A percentile compares a stretch with the other conserved stretches of the same genome.
phyloP scores from a whole-genome alignment of 805 yeast genomes.

The Yamadazyma tumulicola region DNA sequence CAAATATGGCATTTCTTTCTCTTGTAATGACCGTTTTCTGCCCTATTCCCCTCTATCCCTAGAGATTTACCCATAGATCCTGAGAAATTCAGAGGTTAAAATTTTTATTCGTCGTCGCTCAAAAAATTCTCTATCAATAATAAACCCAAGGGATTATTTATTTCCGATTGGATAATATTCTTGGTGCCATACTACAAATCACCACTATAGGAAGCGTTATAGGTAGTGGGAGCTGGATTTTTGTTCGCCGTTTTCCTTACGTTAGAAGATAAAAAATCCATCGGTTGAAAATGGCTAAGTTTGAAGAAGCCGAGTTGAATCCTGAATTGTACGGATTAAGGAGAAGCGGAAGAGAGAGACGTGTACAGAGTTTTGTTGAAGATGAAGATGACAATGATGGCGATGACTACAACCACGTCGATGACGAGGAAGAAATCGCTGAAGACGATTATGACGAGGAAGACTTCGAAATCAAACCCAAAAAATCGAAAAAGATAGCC shows the following conservation, averaged over 20 bases:
- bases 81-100: no score
- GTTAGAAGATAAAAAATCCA: no score
- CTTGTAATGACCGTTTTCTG: no score
- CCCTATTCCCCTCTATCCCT: no score
- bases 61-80: no score
- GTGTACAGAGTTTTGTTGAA: slow-evolving; percentile 30
- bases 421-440: slow-evolving; percentile 14
- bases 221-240: no score
- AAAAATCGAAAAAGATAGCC: slow-evolving; percentile 3
- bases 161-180: no score
- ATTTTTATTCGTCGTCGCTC: slow-evolving; percentile 2
- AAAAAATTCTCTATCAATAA: slow-evolving; percentile 1
- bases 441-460: slow-evolving; percentile 18
- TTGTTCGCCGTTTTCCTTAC: no score
- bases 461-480: slow-evolving; percentile 18
- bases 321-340: slow-evolving; percentile 85
- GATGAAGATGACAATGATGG: slow-evolving; percentile 33
- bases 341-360: slow-evolving; percentile 65
- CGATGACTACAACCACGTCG: slow-evolving; percentile 8
- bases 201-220: no score
- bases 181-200: no score
- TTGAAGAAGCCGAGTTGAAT: slow-evolving; percentile 55
- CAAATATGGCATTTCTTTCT: no score
- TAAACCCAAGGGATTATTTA: no score
- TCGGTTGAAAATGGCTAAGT: slow-evolving; percentile 24